Evolutionary conservation across 441 rosid genomes (phyloP).

Genomic region (Eruca vesicaria): DNA sequence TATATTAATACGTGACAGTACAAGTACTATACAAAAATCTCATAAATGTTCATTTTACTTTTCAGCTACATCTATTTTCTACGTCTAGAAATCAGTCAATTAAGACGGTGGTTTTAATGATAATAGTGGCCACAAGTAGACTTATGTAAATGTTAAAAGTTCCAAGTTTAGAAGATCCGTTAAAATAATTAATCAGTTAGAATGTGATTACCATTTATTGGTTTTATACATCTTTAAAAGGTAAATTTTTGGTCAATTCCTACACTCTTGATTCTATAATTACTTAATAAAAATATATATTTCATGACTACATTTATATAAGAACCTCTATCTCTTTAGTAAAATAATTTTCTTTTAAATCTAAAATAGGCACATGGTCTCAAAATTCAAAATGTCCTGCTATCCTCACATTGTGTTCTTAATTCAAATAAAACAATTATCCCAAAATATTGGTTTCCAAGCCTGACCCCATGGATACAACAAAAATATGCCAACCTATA

Average conservation of each 20-base stretch:
- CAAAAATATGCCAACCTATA: conserved; percentile 11
- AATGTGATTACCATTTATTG: conserved; percentile 14
- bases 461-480: conserved; percentile 10
- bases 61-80: conserved; percentile 25
- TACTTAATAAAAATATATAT: background rate
- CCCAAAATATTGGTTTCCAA: background rate
- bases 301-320: background rate
- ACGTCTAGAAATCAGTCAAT: conserved; percentile 15
- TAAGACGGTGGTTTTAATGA: conserved; percentile 32
- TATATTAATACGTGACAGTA: background rate
- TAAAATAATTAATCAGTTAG: conserved; percentile 1
- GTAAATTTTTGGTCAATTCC: background rate
- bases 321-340: background rate
- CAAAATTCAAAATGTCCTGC: background rate
- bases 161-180: conserved; percentile 26
- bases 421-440: background rate
- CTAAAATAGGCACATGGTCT: background rate
- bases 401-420: background rate
- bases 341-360: background rate
- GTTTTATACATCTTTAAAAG: background rate
- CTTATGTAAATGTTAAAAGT: conserved; percentile 33
- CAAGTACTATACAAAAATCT: background rate
- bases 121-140: conserved; percentile 30
- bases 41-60: conserved; percentile 17
- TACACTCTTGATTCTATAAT: background rate